phyloP scores from a whole-genome alignment of 768 basidiomycete genomes.

The Tulasnella sp. region DNA sequence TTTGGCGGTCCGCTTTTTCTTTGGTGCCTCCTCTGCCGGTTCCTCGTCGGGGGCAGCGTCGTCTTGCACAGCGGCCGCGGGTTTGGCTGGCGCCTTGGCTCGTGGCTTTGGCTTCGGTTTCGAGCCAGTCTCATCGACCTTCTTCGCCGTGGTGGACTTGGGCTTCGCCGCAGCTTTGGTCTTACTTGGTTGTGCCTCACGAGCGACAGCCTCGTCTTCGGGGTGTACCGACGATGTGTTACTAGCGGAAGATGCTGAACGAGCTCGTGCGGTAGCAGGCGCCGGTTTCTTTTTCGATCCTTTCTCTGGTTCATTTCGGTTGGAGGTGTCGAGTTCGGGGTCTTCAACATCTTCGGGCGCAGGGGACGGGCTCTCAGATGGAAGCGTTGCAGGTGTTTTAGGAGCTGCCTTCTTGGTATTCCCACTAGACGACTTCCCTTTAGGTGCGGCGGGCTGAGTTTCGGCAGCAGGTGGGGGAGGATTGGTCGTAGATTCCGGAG shows the following conservation, averaged over 20 bases:
- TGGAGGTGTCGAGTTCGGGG: neutral
- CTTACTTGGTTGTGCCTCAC: neutral
- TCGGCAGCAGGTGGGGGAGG: neutral
- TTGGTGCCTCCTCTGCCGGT: neutral
- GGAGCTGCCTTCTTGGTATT: neutral
- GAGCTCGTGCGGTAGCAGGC: neutral
- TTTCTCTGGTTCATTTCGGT: neutral
- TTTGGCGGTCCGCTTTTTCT: too few species aligned
- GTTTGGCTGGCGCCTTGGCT: neutral
- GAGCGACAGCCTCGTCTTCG: neutral
- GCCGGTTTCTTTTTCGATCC: neutral
- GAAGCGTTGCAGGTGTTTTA: neutral
- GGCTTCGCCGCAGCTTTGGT: neutral
- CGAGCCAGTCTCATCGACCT: neutral
- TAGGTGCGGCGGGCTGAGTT: neutral
- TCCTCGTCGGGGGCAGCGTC: neutral
- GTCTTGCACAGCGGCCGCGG: neutral
- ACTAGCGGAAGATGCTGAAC: neutral
- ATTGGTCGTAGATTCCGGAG: neutral
- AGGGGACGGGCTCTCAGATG: neutral
- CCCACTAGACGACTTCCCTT: neutral
- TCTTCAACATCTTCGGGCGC: neutral
- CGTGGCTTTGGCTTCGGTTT: neutral
- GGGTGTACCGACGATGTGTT: neutral
- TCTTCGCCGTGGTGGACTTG: neutral